Conservation (phyloP, 108 stramenopile species). For the Epipyxis sp. region DNA sequence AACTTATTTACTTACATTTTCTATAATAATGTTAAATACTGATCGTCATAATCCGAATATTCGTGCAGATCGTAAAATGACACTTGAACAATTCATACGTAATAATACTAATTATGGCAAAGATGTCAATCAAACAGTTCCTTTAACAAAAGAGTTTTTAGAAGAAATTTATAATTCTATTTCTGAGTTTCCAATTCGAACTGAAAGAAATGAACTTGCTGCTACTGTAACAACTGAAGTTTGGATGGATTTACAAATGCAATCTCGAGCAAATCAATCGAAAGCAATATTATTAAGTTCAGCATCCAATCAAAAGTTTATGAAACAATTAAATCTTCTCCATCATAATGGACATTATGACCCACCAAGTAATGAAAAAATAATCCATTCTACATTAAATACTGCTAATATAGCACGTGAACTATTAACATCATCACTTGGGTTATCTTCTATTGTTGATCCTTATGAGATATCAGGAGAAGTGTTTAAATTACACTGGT, state of each 20-base stretch:
- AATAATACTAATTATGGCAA: constrained; percentile 86
- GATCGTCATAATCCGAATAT: constrained; percentile 96
- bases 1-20: constrained; percentile 84
- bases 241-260: constrained; percentile 18
- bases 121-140: constrained; percentile 75
- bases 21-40: constrained; percentile 97
- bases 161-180: constrained; percentile 68
- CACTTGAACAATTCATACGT: constrained; percentile 72
- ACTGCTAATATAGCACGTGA: too few species aligned
- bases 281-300: too few species aligned
- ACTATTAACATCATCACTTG: too few species aligned
- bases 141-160: constrained; percentile 76
- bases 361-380: too few species aligned
- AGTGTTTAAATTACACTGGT: neutral
- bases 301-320: too few species aligned
- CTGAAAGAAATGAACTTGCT: neutral
- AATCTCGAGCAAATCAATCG: neutral
- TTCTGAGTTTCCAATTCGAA: constrained; percentile 8
- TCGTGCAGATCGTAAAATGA: constrained; percentile 87
- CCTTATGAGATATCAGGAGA: too few species aligned
- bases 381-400: too few species aligned
- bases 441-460: too few species aligned
- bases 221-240: neutral
- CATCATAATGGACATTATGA: too few species aligned
- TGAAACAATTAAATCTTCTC: too few species aligned